Conservation (phyloP, 257 asterid genomes). For the Petunia secreta region DNA sequence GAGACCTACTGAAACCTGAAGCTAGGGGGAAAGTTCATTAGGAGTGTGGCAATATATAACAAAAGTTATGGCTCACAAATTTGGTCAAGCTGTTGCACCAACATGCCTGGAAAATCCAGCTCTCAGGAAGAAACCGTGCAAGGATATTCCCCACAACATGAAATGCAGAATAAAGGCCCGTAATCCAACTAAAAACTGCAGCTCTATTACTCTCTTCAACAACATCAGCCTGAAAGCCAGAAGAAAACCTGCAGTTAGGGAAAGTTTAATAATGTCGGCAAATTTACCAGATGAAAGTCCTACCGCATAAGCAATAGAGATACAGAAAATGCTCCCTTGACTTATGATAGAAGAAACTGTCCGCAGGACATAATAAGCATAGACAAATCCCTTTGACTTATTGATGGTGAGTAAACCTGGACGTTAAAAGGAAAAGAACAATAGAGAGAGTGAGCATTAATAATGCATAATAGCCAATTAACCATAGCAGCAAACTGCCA, state of each 20-base stretch:
- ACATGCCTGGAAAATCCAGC: slow-evolving; percentile 69
- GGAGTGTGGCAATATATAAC: neutral
- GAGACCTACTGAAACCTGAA: slow-evolving; percentile 82
- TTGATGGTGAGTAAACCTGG: slow-evolving; percentile 84
- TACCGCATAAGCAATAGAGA: slow-evolving; percentile 90
- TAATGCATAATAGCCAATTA: neutral
- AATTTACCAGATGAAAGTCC: slow-evolving; percentile 35
- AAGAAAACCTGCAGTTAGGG: neutral
- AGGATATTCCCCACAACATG: slow-evolving; percentile 79
- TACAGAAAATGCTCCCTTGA: slow-evolving; percentile 95
- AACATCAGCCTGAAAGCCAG: slow-evolving; percentile 79
- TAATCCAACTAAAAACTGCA: slow-evolving; percentile 86
- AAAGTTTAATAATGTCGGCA: neutral
- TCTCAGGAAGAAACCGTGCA: slow-evolving; percentile 85
- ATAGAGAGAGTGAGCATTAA: neutral
- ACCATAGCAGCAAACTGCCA: neutral
- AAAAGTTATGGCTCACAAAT: neutral
- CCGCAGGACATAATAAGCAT: slow-evolving; percentile 72
- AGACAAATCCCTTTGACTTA: slow-evolving; percentile 75
- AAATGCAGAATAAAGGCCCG: slow-evolving; percentile 88
- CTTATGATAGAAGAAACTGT: slow-evolving; percentile 72
- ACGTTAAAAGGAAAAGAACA: neutral
- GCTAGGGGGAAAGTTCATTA: slow-evolving; percentile 23
- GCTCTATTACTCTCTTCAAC: slow-evolving; percentile 63
- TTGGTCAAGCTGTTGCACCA: slow-evolving; percentile 16